Conservation (phyloP, 2,329 filamentous ascomycete genomes). For the Cladosporium sp. region DNA sequence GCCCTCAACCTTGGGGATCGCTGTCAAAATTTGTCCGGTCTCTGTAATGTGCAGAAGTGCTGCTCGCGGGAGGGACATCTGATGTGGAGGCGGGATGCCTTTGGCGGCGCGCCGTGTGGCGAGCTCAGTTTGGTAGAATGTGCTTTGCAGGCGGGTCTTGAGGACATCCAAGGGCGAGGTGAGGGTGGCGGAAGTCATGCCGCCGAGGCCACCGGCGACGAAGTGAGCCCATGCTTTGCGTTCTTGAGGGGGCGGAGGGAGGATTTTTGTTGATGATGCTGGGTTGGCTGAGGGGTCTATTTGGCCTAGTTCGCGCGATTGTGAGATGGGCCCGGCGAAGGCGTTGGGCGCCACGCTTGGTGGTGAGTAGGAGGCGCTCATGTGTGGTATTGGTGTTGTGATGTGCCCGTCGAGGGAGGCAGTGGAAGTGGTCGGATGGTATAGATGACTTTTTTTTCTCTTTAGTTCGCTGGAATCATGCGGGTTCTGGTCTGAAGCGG, state of each 20-base stretch:
- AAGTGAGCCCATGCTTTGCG: constrained; percentile 85
- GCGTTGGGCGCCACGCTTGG: neutral
- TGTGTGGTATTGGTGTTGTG: neutral
- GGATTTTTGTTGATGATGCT: constrained; percentile 20
- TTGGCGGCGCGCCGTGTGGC: constrained; percentile 60
- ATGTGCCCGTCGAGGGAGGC: neutral
- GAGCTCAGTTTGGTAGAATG: constrained; percentile 86
- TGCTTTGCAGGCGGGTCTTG: constrained; percentile 87
- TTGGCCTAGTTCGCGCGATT: constrained; percentile 26
- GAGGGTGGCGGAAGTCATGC: constrained; percentile 87
- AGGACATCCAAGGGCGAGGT: constrained; percentile 91
- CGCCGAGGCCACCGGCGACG: constrained; percentile 81
- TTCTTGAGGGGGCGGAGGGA: constrained; percentile 33
- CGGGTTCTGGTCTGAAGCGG: no score
- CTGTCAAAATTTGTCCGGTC: constrained; percentile 77
- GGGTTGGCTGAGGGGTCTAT: constrained; percentile 26
- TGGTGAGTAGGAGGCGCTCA: neutral
- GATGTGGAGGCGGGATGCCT: constrained; percentile 47
- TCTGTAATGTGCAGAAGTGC: constrained; percentile 73
- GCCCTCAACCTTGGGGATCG: constrained; percentile 76
- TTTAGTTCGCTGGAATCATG: no score
- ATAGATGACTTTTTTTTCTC: no score
- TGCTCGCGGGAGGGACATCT: constrained; percentile 61
- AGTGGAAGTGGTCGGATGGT: neutral
- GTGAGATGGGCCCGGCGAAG: constrained; percentile 17